Base-by-base conservation (phyloP, 805 yeast species). In the Starmera dryadoides region DNA sequence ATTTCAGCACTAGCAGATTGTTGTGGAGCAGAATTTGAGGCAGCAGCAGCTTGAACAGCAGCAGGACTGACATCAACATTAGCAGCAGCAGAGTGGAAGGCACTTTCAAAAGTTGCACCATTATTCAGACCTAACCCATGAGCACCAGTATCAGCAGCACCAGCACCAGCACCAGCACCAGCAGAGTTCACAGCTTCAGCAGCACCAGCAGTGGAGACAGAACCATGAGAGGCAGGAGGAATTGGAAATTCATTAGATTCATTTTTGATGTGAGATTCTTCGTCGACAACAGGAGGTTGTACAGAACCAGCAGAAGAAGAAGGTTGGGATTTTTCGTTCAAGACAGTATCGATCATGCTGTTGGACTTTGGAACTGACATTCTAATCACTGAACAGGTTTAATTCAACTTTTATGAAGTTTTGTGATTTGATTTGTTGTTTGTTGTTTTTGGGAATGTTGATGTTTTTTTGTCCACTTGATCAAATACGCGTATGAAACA, bases 401-500 rank as follows among this genome's bases (percentile, higher is more conserved):
- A n/a, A n/a, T n/a, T n/a, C n/a, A n/a, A n/a, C n/a, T n/a, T n/a
- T n/a, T n/a, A n/a, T n/a, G n/a, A n/a, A n/a, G n/a, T n/a, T n/a
- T n/a, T n/a, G n/a, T n/a, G n/a, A n/a, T n/a, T 30, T 30, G 28
- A 11, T 7, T 7, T 22, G 7, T 10, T 22, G 10, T n/a, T 25
- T 25, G 28, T 8, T 8, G 28, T 25, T 21, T 9, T 21, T 21
- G 23, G 9, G 9, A 9, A 21, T 21, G 23, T 6, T 21, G 23
- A 21, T 21, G 23, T 20, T 36, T 35, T 36, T 32, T 28, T 34
- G 33, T 11, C 28, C n/a, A n/a, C n/a, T n/a, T 31, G 33, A 5
- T 33, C 14, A 40, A 43, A 43, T 44, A 39, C 45, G 47, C 45
- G 45, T 44, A 33, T 42, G 41, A 42, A 44, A 44, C 45, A 44